Conservation (phyloP, 2,329 filamentous ascomycete genomes). For the Bipolaris zeicola region DNA sequence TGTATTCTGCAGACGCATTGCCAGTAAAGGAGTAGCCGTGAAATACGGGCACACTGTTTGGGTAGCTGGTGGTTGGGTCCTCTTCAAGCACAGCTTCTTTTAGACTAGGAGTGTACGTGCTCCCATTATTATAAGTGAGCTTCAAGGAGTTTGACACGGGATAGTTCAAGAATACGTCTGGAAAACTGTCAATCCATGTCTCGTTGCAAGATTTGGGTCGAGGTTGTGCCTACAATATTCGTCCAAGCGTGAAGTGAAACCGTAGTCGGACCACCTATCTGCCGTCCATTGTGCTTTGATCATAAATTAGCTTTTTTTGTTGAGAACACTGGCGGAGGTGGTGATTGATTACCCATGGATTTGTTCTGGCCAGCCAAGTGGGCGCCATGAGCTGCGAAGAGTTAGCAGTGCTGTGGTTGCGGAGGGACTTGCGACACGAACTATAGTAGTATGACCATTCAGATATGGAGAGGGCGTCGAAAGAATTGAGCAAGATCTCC, state of each 20-base stretch:
- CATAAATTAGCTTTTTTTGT: neutral
- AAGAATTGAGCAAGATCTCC: conserved; percentile 48
- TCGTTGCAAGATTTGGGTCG: too few species aligned
- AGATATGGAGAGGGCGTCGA: conserved; percentile 49
- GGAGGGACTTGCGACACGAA: conserved; percentile 13
- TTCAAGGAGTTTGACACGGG: conserved; percentile 44
- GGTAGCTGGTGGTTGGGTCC: conserved; percentile 46
- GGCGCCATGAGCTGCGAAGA: conserved; percentile 35
- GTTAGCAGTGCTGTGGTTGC: conserved; percentile 14
- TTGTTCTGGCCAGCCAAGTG: conserved; percentile 44
- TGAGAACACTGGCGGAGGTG: too few species aligned
- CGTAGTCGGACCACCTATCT: conserved; percentile 44
- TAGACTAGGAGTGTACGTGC: conserved; percentile 37
- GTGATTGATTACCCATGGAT: conserved; percentile 29
- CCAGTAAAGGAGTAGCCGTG: conserved; percentile 56
- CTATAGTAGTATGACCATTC: conserved; percentile 49
- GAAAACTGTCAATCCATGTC: conserved; percentile 1
- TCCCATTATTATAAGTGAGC: conserved; percentile 45
- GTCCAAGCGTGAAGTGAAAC: conserved; percentile 45
- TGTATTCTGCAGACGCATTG: conserved; percentile 55
- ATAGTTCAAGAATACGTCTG: conserved; percentile 48
- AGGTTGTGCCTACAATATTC: conserved; percentile 38
- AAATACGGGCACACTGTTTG: conserved; percentile 52
- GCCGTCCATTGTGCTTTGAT: conserved; percentile 48
- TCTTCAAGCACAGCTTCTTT: conserved; percentile 42